Percentiles rank a stretch among this genome's conserved stretches.
Evolutionary conservation across 225 moss, liverwort and hornwort genomes (phyloP).

Genomic region (Marchantia paleacea): DNA sequence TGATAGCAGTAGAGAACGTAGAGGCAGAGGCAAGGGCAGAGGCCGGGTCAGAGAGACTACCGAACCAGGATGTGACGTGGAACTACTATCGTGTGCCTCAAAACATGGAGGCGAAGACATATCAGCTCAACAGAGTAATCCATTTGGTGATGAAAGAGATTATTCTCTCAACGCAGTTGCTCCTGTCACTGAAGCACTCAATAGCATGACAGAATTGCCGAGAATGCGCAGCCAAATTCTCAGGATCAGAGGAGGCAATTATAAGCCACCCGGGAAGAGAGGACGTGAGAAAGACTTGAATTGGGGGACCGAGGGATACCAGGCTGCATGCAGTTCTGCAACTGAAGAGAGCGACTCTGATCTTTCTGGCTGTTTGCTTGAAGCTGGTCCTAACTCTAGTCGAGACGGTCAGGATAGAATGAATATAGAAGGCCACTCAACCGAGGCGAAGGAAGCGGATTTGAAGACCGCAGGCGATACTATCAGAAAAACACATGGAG

Average conservation of each 20-base stretch:
- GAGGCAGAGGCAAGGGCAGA: not conserved
- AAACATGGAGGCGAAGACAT: not conserved
- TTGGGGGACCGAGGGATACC: not conserved
- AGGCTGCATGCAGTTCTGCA: not conserved
- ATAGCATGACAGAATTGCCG: not conserved
- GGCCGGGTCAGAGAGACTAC: not conserved
- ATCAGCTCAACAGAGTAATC: not conserved
- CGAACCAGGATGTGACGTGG: not conserved
- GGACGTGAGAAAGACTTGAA: not conserved
- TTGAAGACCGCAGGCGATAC: not conserved
- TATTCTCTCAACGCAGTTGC: not conserved
- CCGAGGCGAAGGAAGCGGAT: not conserved
- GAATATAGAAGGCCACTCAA: not conserved
- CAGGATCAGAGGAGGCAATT: not conserved
- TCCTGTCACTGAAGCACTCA: not conserved
- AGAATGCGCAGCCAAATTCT: conserved; percentile 7
- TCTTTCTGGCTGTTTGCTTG: not conserved
- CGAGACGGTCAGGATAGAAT: not conserved
- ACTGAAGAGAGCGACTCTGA: not conserved
- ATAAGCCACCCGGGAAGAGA: not conserved
- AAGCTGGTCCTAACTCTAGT: not conserved
- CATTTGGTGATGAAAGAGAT: not conserved
- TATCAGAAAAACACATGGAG: not conserved
- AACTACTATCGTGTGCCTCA: not conserved
- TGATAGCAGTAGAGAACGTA: conserved; percentile 1